Percentiles rank a stretch among this genome's conserved stretches.
phyloP scores from a whole-genome alignment of 345 rosid species.

The Schrenkiella parvula region DNA sequence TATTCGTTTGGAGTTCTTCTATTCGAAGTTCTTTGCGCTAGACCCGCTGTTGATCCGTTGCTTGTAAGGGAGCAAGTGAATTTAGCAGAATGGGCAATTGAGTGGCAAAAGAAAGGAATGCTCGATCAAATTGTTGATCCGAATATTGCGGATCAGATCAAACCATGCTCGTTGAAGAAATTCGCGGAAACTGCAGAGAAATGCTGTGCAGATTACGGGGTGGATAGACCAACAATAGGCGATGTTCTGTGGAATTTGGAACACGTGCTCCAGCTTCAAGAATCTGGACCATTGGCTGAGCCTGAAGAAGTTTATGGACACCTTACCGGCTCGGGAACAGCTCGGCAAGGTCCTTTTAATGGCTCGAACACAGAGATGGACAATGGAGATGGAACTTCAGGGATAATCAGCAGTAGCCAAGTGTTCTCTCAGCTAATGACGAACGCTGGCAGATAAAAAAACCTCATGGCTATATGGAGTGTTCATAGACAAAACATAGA shows the following conservation, averaged over 20 bases:
- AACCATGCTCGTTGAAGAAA: slow-evolving; percentile 65
- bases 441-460: slow-evolving; percentile 59
- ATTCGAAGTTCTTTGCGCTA: slow-evolving; percentile 89
- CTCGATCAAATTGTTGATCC: slow-evolving; percentile 70
- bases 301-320: slow-evolving; percentile 22
- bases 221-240: slow-evolving; percentile 91
- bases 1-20: slow-evolving; percentile 93
- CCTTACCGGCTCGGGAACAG: not conserved
- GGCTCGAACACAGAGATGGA: slow-evolving; percentile 29
- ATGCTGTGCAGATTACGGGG: slow-evolving; percentile 92
- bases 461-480: not conserved
- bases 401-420: slow-evolving; percentile 49
- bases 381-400: slow-evolving; percentile 46
- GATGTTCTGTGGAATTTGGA: slow-evolving; percentile 96
- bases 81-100: slow-evolving; percentile 95
- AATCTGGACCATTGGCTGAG: slow-evolving; percentile 43
- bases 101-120: slow-evolving; percentile 89
- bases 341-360: slow-evolving; percentile 28
- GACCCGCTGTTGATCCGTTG: slow-evolving; percentile 93
- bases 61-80: slow-evolving; percentile 94
- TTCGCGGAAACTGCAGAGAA: slow-evolving; percentile 92
- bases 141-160: slow-evolving; percentile 61
- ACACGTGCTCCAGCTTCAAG: slow-evolving; percentile 72
- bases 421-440: slow-evolving; percentile 91
- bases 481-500: slow-evolving; percentile 6